These are phyloP conservation scores for Quercus parvula DNA, from an alignment of 306 rosid genomes.

Conservation along the genomic window DNA sequence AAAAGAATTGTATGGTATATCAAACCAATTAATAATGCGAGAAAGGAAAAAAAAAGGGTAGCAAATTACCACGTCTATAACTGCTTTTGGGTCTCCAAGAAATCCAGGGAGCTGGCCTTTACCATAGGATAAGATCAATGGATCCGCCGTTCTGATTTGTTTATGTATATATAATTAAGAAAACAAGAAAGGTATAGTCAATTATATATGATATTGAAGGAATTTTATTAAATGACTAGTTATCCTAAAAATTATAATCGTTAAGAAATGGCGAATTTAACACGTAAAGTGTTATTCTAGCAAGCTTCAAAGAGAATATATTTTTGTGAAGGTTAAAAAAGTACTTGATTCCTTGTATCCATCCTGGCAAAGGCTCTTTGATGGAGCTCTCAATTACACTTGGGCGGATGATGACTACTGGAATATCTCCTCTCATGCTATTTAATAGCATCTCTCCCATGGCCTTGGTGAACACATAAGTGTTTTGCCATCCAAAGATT, in stretches of 20 bases:
- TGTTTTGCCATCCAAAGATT: constrained; percentile 53
- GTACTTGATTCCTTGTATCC: constrained; percentile 57
- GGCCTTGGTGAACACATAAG: constrained; percentile 52
- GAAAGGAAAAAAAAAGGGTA: too few relatives aligned
- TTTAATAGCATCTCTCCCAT: constrained; percentile 60
- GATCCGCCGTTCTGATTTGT: constrained; percentile 44
- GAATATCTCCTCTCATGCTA: constrained; percentile 39
- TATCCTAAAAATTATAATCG: background rate
- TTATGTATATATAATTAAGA: background rate
- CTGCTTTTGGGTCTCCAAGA: constrained; percentile 38
- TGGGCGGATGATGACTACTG: constrained; percentile 47
- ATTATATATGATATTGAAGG: too few relatives aligned
- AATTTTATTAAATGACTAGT: too few relatives aligned
- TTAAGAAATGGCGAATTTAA: too few relatives aligned
- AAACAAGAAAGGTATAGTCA: too few relatives aligned
- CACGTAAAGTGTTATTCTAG: too few relatives aligned
- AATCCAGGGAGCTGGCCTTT: constrained; percentile 51
- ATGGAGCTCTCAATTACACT: constrained; percentile 48
- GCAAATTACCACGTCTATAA: background rate
- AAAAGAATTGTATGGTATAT: too few relatives aligned
- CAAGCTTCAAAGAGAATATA: background rate
- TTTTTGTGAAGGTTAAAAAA: background rate
- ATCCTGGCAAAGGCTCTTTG: constrained; percentile 54
- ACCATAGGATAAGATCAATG: constrained; percentile 46
- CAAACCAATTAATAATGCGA: background rate